Evolutionary conservation across 2,329 filamentous ascomycete genomes (phyloP).

Genomic region (Talaromyces sp.): DNA sequence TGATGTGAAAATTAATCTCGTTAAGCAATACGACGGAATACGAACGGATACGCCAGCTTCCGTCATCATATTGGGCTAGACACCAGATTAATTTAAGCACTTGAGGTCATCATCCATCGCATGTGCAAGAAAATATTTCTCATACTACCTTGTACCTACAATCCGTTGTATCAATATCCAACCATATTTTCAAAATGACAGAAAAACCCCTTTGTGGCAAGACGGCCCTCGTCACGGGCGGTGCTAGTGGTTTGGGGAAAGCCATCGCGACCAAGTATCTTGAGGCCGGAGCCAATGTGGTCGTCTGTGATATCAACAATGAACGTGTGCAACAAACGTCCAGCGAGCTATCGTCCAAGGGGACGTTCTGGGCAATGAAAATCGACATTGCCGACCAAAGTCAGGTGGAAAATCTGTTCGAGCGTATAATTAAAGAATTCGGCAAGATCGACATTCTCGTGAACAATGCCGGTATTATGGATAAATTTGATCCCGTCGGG

Average conservation of each 20-base stretch:
- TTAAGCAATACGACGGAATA: too few species aligned
- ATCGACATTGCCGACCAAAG: conserved; percentile 41
- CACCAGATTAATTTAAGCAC: too few species aligned
- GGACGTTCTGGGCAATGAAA: conserved; percentile 32
- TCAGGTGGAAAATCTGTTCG: conserved; percentile 43
- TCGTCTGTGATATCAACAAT: conserved; percentile 42
- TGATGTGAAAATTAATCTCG: too few species aligned
- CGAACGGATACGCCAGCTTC: too few species aligned
- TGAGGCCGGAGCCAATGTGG: conserved; percentile 41
- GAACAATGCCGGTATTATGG: conserved; percentile 63
- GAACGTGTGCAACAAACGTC: conserved; percentile 27
- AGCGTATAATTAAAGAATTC: conserved; percentile 37
- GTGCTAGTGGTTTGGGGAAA: conserved; percentile 41
- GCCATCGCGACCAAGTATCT: conserved; percentile 39
- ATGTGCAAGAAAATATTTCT: too few species aligned
- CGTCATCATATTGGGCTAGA: too few species aligned
- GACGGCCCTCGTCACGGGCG: conserved; percentile 40
- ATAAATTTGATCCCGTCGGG: conserved; percentile 58
- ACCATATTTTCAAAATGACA: conserved; percentile 13
- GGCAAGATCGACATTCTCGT: conserved; percentile 60
- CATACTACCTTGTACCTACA: neutral
- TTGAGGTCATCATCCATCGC: too few species aligned
- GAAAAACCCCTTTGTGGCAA: conserved; percentile 27
- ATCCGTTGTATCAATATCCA: neutral
- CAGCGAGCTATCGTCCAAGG: conserved; percentile 25